Evolutionary conservation across 139 green algal genomes (phyloP), one percentile per base, ranked within the genome.

Genomic region (Dunaliella sp.): DNA sequence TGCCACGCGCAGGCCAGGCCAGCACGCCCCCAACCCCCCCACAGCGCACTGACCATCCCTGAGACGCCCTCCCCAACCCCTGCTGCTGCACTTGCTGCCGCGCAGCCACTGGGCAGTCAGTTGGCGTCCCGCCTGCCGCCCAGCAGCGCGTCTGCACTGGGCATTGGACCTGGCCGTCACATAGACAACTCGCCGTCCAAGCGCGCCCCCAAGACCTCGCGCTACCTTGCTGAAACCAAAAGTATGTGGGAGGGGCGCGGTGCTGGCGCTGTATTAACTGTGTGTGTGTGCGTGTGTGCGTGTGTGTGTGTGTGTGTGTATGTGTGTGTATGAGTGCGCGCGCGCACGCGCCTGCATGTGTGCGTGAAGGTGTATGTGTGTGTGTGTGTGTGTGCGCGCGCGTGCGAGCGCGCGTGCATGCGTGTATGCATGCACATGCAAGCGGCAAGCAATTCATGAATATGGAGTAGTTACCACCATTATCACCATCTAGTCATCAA

Each of bases 1-100:
- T 65, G 48, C 48, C 7, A 26, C 16, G 48, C 48, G 48, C 48
- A 65, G 48, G 48, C 48, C 48, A 16, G 12, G 3, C 30, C 74
- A 12, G 74, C 7, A 21, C 77, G 48, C 36, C 31, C 33, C 48
- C 81, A 86, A 7, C 48, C 48, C 48, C 16, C 48, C 7, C 48
- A 16, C 22, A 78, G 30, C 73, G 73, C 95, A 83, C 91, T 95
- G 90, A 96, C 94, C 16, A 93, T 98, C 76, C 95, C 95, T 31
- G 95, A 98, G 89, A 98, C 95, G 21, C 95, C 95, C 75, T 92
- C 90, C 58, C 94, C 95, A 2, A 91, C 93, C 33, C 38, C 85
- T 57, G n/a, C 83, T 12, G 22, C 59, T 38, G 78, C 30, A 33
- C 73, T 16, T 78, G 73, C 28, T 33, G 28, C 22, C 30, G n/a